Evolutionary conservation across 2,329 filamentous ascomycete species (phyloP).

Genomic region (Coniochaeta hoffmannii): DNA sequence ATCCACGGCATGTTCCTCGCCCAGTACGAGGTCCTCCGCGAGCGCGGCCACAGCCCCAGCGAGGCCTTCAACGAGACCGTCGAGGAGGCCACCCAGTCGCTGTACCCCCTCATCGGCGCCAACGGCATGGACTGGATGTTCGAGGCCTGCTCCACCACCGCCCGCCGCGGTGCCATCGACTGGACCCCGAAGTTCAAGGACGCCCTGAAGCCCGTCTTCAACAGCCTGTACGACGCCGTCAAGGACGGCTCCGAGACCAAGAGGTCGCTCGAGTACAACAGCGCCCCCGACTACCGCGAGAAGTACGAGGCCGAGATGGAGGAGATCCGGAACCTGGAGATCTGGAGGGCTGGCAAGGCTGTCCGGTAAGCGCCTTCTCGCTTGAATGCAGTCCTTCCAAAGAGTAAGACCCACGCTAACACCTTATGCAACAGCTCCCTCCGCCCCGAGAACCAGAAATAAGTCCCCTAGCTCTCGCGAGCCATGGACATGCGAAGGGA

Average conservation of each 20-base stretch:
- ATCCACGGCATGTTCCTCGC: slow-evolving; percentile 99
- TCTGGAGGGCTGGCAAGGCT: slow-evolving; percentile 98
- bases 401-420: neutral
- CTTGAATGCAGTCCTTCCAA: neutral
- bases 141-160: slow-evolving; percentile 97
- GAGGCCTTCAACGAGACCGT: slow-evolving; percentile 99
- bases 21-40: slow-evolving; percentile 99
- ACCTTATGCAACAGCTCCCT: slow-evolving; percentile 45
- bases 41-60: slow-evolving; percentile 93
- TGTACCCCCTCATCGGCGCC: slow-evolving; percentile 95
- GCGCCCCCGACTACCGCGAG: slow-evolving; percentile 90
- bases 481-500: neutral
- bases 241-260: slow-evolving; percentile 88
- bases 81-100: slow-evolving; percentile 95
- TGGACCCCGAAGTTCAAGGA: slow-evolving; percentile 98
- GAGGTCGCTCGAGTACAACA: slow-evolving; percentile 95
- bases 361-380: slow-evolving; percentile 56
- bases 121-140: slow-evolving; percentile 99
- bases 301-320: slow-evolving; percentile 98
- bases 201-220: slow-evolving; percentile 97
- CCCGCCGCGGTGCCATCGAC: slow-evolving; percentile 96
- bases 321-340: slow-evolving; percentile 96
- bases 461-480: slow-evolving; percentile 23
- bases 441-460: slow-evolving; percentile 82
- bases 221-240: slow-evolving; percentile 91